Evolutionary conservation across 2,329 filamentous ascomycete genomes (phyloP).

Genomic region (Ambrosiella cleistominuta): DNA sequence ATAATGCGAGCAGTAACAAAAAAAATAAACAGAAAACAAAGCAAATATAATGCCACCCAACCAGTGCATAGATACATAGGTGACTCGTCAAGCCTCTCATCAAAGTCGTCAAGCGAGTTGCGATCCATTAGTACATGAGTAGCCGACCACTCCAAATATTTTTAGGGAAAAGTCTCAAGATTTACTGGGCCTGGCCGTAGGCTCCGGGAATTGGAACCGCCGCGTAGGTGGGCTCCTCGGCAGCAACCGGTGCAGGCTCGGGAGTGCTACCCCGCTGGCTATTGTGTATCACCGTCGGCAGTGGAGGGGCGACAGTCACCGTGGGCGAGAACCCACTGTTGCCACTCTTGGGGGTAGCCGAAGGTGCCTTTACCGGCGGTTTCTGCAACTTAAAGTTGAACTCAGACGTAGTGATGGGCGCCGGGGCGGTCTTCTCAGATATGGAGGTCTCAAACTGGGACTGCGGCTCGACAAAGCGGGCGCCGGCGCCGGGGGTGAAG

Average conservation of each 20-base stretch:
- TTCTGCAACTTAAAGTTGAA: conserved; percentile 61
- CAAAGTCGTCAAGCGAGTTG: neutral
- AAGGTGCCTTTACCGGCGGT: conserved; percentile 61
- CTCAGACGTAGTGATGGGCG: neutral
- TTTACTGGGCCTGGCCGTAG: conserved; percentile 29
- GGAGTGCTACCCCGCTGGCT: neutral
- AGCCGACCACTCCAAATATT: neutral
- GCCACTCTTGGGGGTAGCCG: conserved; percentile 47
- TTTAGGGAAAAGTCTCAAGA: neutral
- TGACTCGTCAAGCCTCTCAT: neutral
- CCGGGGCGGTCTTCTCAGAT: conserved; percentile 29
- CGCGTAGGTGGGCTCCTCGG: conserved; percentile 71
- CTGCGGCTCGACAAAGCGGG: conserved; percentile 41
- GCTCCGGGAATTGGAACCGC: conserved; percentile 77
- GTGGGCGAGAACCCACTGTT: conserved; percentile 45
- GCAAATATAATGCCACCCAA: neutral
- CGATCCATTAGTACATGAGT: neutral
- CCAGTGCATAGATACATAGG: neutral
- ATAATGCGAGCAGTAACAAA: neutral
- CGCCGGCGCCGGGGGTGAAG: conserved; percentile 26
- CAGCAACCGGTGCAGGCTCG: conserved; percentile 39
- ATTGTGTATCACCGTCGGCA: conserved; percentile 11
- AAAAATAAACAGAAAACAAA: neutral
- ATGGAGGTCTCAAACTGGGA: conserved; percentile 38
- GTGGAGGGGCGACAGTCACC: conserved; percentile 21